A percentile compares a stretch with the other conserved stretches of the same genome.
Evolutionary conservation across 345 rosid species (phyloP).

Genomic region (Luvunga scandens): DNA sequence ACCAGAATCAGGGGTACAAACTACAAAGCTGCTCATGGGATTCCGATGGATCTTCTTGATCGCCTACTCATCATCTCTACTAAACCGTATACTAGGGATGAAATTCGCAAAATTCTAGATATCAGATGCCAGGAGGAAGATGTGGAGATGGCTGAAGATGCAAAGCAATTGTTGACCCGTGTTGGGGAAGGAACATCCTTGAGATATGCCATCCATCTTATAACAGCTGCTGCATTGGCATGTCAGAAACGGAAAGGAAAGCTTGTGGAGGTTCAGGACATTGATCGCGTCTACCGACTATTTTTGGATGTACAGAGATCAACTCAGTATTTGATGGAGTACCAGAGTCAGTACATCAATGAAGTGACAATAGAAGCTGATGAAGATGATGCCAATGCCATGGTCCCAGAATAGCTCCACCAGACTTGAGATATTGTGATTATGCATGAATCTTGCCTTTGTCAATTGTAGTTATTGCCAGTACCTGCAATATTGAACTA

Average conservation of each 20-base stretch:
- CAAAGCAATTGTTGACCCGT: slow-evolving; percentile 69
- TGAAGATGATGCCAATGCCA: slow-evolving; percentile 47
- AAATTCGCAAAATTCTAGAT: slow-evolving; percentile 74
- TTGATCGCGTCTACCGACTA: slow-evolving; percentile 67
- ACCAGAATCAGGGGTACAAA: slow-evolving; percentile 88
- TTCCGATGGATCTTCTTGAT: slow-evolving; percentile 93
- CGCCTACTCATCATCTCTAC: slow-evolving; percentile 86
- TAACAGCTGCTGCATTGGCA: slow-evolving; percentile 73
- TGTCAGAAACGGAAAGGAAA: slow-evolving; percentile 87
- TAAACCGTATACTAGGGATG: slow-evolving; percentile 74
- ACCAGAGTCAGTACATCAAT: slow-evolving; percentile 80
- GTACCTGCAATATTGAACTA: too few species aligned
- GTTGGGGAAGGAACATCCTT: slow-evolving; percentile 85
- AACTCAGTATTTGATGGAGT: slow-evolving; percentile 86
- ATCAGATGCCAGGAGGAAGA: slow-evolving; percentile 96
- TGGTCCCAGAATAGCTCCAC: slow-evolving; percentile 34
- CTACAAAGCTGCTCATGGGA: slow-evolving; percentile 93
- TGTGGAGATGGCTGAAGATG: slow-evolving; percentile 81
- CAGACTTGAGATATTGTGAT: background rate
- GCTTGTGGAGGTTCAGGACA: slow-evolving; percentile 70
- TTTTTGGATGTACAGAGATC: slow-evolving; percentile 95
- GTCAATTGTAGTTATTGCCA: background rate
- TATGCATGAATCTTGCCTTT: background rate
- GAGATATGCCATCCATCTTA: slow-evolving; percentile 90
- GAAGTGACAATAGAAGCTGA: slow-evolving; percentile 45